Base-by-base conservation (phyloP, 2,329 filamentous ascomycete species). In the Fusarium succisae region DNA sequence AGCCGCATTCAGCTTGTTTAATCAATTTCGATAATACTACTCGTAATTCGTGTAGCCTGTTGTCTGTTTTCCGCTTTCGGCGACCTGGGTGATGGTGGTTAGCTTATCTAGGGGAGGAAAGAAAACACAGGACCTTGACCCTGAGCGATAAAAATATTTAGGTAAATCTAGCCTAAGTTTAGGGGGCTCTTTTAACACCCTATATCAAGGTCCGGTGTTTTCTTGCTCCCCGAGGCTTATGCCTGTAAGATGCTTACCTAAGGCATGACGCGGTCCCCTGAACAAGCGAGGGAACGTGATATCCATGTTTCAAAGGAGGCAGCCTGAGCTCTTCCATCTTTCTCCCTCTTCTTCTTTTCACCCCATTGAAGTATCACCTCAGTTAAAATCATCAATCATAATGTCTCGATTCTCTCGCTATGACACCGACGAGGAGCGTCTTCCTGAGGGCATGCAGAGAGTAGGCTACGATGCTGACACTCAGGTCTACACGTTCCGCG, bases 381-480 rank as follows among this genome's bases (percentile, higher is more conserved):
- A 26, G 28, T 30, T 20, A 17, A 9, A 22, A 28, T 15, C 28
- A 57, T 41, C 28, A 22, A 11, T 32, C 41, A 39, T 6, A 70
- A 86, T 86, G 84, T 81, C 83, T 65, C 84, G 83, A 67, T 85
- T 80, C 74, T 83, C 84, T 26, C 81, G 79, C 61, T 83, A 84
- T 76, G 84, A 86, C 61, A 81, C 82, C 10, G 88, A 90, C 71
- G 83, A 86, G 28, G 83, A 87, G 64, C 87, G 88, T 48, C 84
- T 90, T 22, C 88, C 88, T 6, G 82, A 86, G 45, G 88, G 88
- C 79, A 88, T 90, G 84, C 78, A 81, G 47, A 84, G 88, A 64
- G 82, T 88, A 35, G 87, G 87, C 72, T 90, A 90, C 81, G 88
- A 90, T 69, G 86, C 87, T 62, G 87, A 89, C 78, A 85, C 83